phyloP scores from a whole-genome alignment of 225 moss, liverwort and hornwort genomes.

The Polytrichum formosum region DNA sequence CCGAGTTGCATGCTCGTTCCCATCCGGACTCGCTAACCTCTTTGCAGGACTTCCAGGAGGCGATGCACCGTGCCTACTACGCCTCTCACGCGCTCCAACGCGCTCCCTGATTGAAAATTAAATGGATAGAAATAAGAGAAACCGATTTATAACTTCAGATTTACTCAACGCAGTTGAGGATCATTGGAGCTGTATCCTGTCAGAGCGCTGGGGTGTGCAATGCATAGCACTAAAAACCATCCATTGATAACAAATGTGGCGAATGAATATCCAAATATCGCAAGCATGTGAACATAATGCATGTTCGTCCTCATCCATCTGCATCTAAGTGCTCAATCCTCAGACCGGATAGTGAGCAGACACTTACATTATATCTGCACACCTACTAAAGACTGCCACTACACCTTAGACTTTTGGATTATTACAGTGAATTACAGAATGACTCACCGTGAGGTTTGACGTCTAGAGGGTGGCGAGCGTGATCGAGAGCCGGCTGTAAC shows the following conservation, averaged over 20 bases:
- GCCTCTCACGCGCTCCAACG: conserved; percentile 26
- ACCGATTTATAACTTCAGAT: not conserved
- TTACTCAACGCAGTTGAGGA: not conserved
- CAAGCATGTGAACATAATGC: not conserved
- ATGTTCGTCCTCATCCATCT: too few species aligned
- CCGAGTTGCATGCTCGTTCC: conserved; percentile 27
- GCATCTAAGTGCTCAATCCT: too few species aligned
- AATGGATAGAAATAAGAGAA: not conserved
- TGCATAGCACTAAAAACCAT: not conserved
- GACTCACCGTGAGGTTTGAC: conserved; percentile 37
- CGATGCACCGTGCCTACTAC: conserved; percentile 23
- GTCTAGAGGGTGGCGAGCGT: conserved; percentile 40
- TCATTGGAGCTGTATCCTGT: not conserved
- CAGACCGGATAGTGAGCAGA: too few species aligned
- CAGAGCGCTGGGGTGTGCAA: not conserved
- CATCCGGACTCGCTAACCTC: conserved; percentile 30
- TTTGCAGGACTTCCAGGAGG: conserved; percentile 22
- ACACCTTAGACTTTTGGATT: not conserved
- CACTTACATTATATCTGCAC: too few species aligned
- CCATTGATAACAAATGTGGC: not conserved
- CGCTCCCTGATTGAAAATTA: conserved; percentile 30
- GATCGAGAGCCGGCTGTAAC: conserved; percentile 44
- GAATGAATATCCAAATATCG: not conserved
- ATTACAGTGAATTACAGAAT: not conserved
- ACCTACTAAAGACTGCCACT: too few species aligned